phyloP scores from a whole-genome alignment of 2,329 filamentous ascomycete species.

The Diplodia corticola region DNA sequence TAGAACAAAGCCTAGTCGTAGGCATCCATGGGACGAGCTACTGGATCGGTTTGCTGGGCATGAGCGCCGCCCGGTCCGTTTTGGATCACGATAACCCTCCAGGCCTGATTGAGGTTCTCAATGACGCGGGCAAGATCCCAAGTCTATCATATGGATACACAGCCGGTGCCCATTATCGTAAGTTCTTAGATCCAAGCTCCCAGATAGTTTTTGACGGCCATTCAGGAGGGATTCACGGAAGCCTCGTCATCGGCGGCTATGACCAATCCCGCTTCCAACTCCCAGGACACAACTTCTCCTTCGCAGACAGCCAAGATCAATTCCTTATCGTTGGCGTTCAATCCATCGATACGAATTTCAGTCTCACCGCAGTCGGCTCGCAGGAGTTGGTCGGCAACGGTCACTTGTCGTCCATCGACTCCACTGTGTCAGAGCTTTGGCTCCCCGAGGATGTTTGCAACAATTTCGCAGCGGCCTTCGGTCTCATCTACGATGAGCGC shows the following conservation, averaged over 20 bases:
- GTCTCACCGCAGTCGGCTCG: not conserved
- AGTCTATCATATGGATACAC: conserved; percentile 40
- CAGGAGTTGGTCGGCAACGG: not conserved
- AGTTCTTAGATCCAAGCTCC: not conserved
- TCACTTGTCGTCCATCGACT: not conserved
- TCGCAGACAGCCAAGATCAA: not conserved
- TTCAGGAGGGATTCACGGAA: conserved; percentile 31
- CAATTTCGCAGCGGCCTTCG: conserved; percentile 43
- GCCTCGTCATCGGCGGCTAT: conserved; percentile 45
- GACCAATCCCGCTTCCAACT: conserved; percentile 41
- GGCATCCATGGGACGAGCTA: conserved; percentile 34
- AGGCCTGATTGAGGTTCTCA: conserved; percentile 34
- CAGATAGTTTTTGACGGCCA: not conserved
- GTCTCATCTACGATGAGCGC: conserved; percentile 39
- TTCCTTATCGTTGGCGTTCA: not conserved
- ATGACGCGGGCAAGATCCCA: conserved; percentile 34
- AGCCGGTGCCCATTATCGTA: conserved; percentile 38
- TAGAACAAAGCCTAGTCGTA: conserved; percentile 35
- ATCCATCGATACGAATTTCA: not conserved
- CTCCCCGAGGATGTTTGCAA: conserved; percentile 38
- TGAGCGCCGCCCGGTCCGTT: conserved; percentile 24
- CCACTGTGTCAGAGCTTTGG: conserved; percentile 25
- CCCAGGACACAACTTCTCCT: conserved; percentile 29
- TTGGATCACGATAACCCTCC: conserved; percentile 35
- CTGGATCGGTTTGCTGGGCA: conserved; percentile 27